Evolutionary conservation across 2,329 filamentous ascomycete genomes (phyloP), one percentile per base, ranked within the genome.

Genomic region (Alternaria arborescens): DNA sequence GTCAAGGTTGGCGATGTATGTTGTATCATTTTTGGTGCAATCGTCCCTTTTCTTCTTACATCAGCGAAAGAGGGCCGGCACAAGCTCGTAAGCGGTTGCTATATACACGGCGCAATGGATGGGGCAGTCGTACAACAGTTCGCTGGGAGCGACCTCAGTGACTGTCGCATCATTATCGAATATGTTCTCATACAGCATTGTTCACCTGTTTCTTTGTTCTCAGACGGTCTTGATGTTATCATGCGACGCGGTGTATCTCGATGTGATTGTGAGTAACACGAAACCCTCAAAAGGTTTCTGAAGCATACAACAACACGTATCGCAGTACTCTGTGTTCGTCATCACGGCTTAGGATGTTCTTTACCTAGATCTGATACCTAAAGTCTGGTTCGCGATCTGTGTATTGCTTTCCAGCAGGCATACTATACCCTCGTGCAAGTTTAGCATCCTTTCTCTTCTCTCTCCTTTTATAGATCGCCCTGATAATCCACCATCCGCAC

Each of bases 401-500:
- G 51, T 69, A 73, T 63, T 67, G 32, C 42, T 58, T 6, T 57
- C 66, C 43, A 63, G 50, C 14, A 44, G 57, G 56, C 38, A 55
- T 66, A 2, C 46, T 47, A 59, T 71, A 70, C 4, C 68, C 70
- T 44, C 71, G 67, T 1, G 60, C 62, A 22, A 76, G 41, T 28
- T 65, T 64, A 43, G 52, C 66, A 52, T 79, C 72, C 58, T 80
- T 80, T 26, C 58, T 61, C 8, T 38, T 56, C 59, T 74, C 72
- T 18, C 78, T 77, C n/a, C 63, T 68, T 36, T 41, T 61, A 41
- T 80, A 79, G 8, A 80, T 71, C 34, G 44, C 60, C 24, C 74
- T 62, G 7, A 77, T 64, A 38, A 77, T 47, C 78, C 78, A 80
- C 77, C 77, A 80, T 7, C 72, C 73, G 46, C 76, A 67, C 74